Conservation (phyloP, 768 basidiomycete species). For the Suillus americanus region DNA sequence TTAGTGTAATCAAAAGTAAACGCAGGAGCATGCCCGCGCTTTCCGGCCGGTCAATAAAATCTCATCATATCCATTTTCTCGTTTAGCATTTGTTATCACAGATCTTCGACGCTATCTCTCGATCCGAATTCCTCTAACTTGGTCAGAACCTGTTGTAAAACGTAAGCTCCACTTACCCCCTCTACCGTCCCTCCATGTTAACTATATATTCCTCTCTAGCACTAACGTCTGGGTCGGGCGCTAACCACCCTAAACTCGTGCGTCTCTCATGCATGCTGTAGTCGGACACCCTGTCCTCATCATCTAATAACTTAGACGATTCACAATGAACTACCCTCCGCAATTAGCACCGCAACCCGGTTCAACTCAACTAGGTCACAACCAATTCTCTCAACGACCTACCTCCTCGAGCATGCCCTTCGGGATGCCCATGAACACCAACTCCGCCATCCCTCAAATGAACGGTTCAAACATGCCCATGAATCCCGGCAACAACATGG, state of each 20-base stretch:
- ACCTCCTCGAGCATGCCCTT: constrained; percentile 18
- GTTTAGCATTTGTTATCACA: constrained; percentile 18
- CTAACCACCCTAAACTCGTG: constrained; percentile 13
- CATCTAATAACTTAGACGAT: background rate
- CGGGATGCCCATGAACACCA: constrained; percentile 11
- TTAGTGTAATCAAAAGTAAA: constrained; percentile 12
- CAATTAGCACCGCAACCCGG: constrained; percentile 11
- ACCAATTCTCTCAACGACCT: constrained; percentile 21
- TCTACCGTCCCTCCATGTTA: background rate
- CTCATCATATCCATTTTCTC: constrained; percentile 12
- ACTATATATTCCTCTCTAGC: background rate
- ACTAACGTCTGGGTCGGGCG: constrained; percentile 11
- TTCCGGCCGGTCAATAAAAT: constrained; percentile 16
- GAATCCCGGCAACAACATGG: constrained; percentile 8
- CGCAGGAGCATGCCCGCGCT: constrained; percentile 7
- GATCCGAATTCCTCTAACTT: constrained; percentile 9
- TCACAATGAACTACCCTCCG: background rate
- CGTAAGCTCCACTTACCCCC: constrained; percentile 11
- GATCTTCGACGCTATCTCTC: constrained; percentile 16
- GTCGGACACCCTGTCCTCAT: background rate
- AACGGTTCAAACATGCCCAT: constrained; percentile 12
- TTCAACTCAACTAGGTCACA: constrained; percentile 20
- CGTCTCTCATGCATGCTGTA: background rate
- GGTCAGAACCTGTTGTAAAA: constrained; percentile 12
- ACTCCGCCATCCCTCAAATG: constrained; percentile 8